phyloP scores from a whole-genome alignment of 345 rosid species.

The Lenwebbia sp. region DNA sequence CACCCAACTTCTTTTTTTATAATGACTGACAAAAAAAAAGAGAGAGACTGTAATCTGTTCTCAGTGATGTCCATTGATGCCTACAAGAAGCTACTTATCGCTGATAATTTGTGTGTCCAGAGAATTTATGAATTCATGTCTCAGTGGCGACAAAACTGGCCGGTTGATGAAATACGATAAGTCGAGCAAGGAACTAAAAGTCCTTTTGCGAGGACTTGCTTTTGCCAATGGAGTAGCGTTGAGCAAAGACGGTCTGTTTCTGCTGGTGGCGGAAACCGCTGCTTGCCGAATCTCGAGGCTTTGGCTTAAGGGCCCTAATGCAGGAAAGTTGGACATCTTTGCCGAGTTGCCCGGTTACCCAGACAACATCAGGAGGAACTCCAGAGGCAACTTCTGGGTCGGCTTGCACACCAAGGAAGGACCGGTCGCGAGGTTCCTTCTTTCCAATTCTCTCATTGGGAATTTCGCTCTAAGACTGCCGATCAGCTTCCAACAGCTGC shows the following conservation, averaged over 20 bases:
- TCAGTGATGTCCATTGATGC: neutral
- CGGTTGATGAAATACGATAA: slow-evolving; percentile 52
- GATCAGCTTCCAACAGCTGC: slow-evolving; percentile 34
- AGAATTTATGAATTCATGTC: slow-evolving; percentile 35
- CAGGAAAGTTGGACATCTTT: slow-evolving; percentile 29
- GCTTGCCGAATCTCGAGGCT: slow-evolving; percentile 28
- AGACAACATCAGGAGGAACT: slow-evolving; percentile 49
- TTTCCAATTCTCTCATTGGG: slow-evolving; percentile 31
- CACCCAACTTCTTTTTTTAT: neutral
- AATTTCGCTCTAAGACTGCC: slow-evolving; percentile 30
- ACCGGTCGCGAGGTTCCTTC: slow-evolving; percentile 21
- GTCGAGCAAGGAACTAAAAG: slow-evolving; percentile 40
- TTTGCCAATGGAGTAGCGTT: slow-evolving; percentile 70
- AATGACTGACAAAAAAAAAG: neutral
- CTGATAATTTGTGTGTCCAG: slow-evolving; percentile 15
- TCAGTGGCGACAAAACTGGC: slow-evolving; percentile 47
- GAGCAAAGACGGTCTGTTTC: slow-evolving; percentile 48
- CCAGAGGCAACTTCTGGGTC: slow-evolving; percentile 65
- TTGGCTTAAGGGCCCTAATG: slow-evolving; percentile 36
- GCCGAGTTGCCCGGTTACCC: slow-evolving; percentile 56
- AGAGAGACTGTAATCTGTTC: neutral
- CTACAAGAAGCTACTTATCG: neutral
- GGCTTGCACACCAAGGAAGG: slow-evolving; percentile 61
- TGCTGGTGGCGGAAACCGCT: slow-evolving; percentile 44
- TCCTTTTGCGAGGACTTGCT: slow-evolving; percentile 37